Percentiles rank a stretch among this genome's conserved stretches.
phyloP scores from a whole-genome alignment of 495 filamentous ascomycete species.

The Neurospora africana region DNA sequence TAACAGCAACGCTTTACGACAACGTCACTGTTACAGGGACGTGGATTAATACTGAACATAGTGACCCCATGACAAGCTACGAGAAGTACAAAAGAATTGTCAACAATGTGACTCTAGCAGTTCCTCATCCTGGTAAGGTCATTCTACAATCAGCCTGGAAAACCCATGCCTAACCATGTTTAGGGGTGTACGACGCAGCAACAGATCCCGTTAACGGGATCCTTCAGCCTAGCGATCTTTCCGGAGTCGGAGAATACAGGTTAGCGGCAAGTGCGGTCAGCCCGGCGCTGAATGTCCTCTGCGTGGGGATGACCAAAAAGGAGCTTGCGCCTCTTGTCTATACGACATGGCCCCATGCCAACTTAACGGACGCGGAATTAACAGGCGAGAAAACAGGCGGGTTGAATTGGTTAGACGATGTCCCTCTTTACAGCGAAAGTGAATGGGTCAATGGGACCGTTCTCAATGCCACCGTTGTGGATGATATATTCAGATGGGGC shows the following conservation, averaged over 20 bases:
- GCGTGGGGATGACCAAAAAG: constrained; percentile 45
- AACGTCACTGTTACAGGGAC: constrained; percentile 52
- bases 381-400: constrained; percentile 12
- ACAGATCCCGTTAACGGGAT: constrained; percentile 50
- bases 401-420: constrained; percentile 21
- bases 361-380: constrained; percentile 16
- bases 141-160: too few species aligned
- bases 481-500: constrained; percentile 60
- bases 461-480: constrained; percentile 42
- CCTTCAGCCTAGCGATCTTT: constrained; percentile 52
- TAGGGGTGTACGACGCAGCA: constrained; percentile 50
- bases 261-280: constrained; percentile 54
- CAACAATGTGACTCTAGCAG: constrained; percentile 64
- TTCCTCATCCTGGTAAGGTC: constrained; percentile 46
- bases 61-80: constrained; percentile 38
- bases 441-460: constrained; percentile 32
- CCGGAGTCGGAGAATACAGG: constrained; percentile 53
- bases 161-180: background rate
- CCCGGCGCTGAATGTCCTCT: constrained; percentile 59
- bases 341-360: constrained; percentile 39
- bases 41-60: constrained; percentile 45
- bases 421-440: constrained; percentile 10
- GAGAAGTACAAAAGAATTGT: constrained; percentile 39
- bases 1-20: constrained; percentile 48
- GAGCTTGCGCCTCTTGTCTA: constrained; percentile 57